Conservation (phyloP, 768 basidiomycete genomes). For the Suillus subluteus region DNA sequence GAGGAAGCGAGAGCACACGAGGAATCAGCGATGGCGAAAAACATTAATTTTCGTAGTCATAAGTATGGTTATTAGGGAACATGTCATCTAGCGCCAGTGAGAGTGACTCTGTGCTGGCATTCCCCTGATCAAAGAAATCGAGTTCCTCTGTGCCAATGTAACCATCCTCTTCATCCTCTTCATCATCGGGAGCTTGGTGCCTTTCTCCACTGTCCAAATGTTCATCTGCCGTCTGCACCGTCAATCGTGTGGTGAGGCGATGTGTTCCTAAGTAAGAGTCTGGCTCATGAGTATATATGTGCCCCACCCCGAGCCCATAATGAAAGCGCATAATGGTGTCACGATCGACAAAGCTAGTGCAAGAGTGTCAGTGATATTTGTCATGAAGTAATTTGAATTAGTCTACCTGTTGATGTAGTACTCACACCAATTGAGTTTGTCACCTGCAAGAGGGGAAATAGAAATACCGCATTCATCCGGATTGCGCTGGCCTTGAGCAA, state of each 20-base stretch:
- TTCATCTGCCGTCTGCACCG: neutral
- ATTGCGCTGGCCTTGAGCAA: too few species aligned
- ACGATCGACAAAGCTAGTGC: constrained; percentile 8
- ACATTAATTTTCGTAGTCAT: neutral
- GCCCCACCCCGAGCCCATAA: constrained; percentile 9
- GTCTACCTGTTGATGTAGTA: neutral
- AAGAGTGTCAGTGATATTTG: neutral
- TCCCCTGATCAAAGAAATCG: neutral
- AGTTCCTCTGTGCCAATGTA: neutral
- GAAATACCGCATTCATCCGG: too few species aligned
- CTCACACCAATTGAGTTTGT: too few species aligned
- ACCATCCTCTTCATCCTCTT: neutral
- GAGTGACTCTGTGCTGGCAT: neutral
- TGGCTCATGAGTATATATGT: constrained; percentile 5
- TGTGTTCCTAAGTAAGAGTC: neutral
- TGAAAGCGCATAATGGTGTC: constrained; percentile 11
- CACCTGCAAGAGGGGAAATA: too few species aligned
- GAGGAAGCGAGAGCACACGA: too few species aligned
- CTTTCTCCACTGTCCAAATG: neutral
- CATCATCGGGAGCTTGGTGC: neutral
- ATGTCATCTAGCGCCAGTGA: neutral
- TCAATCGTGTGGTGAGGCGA: neutral
- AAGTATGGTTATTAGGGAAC: neutral
- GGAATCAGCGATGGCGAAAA: neutral
- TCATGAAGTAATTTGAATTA: neutral